A percentile compares a stretch with the other conserved stretches of the same genome.
Evolutionary conservation across 1,139 yeast species (phyloP).

Genomic region (Geotrichum reessii): DNA sequence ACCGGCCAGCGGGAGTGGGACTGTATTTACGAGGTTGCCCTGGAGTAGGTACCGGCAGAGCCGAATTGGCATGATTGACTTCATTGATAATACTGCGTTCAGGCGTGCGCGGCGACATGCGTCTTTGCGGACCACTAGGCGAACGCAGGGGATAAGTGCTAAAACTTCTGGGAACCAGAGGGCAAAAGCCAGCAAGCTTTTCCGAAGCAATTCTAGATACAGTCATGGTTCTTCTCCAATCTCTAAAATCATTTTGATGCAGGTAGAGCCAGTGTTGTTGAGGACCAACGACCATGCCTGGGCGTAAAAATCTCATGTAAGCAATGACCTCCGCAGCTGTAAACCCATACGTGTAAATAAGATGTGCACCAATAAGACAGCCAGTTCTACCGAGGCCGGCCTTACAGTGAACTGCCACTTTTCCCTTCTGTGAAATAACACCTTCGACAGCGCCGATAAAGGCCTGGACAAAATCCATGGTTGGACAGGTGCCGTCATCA

Average conservation of each 20-base stretch:
- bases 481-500: conserved; percentile 97
- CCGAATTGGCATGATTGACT: conserved; percentile 61
- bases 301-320: conserved; percentile 91
- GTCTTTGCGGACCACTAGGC: conserved; percentile 37
- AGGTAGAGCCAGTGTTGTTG: conserved; percentile 97
- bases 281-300: conserved; percentile 99
- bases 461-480: conserved; percentile 83
- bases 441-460: conserved; percentile 95
- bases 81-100: conserved; percentile 71
- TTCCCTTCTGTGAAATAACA: conserved; percentile 75
- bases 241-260: conserved; percentile 92
- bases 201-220: conserved; percentile 64
- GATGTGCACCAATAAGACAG: conserved; percentile 92
- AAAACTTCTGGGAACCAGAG: conserved; percentile 47
- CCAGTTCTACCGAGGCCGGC: conserved; percentile 98
- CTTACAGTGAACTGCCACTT: conserved; percentile 95
- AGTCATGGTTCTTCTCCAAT: conserved; percentile 94
- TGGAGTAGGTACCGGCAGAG: conserved; percentile 87
- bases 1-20: conserved; percentile 26
- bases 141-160: conserved; percentile 23
- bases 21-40: conserved; percentile 84
- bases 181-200: conserved; percentile 68
- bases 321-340: conserved; percentile 96
- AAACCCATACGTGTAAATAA: conserved; percentile 91
- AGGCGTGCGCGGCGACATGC: conserved; percentile 56